Evolutionary conservation across 495 filamentous ascomycete species (phyloP).

Genomic region (Pyrenula aspistea): DNA sequence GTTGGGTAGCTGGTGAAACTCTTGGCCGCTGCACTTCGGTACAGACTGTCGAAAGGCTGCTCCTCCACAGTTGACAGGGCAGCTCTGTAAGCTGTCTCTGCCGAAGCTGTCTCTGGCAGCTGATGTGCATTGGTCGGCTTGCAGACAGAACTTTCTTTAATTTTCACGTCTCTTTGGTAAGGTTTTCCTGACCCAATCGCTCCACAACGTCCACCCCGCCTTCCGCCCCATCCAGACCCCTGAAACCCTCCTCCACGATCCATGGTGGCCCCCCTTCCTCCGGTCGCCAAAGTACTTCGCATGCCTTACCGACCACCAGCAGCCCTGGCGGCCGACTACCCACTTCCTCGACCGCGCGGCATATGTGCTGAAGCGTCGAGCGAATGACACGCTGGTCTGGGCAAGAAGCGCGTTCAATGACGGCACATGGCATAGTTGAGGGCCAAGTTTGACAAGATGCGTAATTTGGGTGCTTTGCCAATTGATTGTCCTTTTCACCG

Average conservation of each 20-base stretch:
- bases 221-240: conserved; percentile 39
- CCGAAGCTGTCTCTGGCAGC: no score
- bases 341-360: conserved; percentile 74
- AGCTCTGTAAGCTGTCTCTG: no score
- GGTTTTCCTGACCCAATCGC: no score
- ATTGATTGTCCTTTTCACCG: neutral
- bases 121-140: no score
- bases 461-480: conserved; percentile 15
- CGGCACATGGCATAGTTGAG: conserved; percentile 67
- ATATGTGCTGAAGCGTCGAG: conserved; percentile 68
- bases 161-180: no score
- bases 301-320: conserved; percentile 77
- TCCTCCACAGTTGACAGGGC: no score
- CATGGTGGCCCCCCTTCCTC: conserved; percentile 41
- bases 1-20: no score
- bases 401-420: conserved; percentile 89
- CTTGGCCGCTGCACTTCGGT: no score
- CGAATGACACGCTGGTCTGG: conserved; percentile 88
- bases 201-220: conserved; percentile 12
- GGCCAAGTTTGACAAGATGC: no score
- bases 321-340: conserved; percentile 84
- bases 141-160: no score
- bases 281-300: conserved; percentile 55
- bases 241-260: conserved; percentile 85
- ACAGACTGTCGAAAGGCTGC: no score